Base-by-base conservation (phyloP, 208 protist species). In the Novymonas esmeraldas region DNA sequence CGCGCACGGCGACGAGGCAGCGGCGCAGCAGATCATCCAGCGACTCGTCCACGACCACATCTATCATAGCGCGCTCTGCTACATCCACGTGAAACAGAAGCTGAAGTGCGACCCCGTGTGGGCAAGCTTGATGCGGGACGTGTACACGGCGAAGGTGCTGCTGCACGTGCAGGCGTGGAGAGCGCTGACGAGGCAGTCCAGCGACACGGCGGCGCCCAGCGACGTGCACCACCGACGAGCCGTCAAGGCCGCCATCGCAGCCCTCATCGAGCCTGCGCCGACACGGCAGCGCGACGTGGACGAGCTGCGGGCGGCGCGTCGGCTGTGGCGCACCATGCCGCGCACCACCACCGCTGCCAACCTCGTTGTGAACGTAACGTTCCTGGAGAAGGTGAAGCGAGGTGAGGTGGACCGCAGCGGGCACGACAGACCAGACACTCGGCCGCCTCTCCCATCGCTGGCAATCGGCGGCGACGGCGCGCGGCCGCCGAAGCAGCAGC, bases 121-220 rank as follows among this genome's bases (percentile, higher is more conserved):
- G 76, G 75, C 78, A 26, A 90, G 84, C 50, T 62, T 93, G 22
- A 81, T 87, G 76, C 84, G 87, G 13, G 87, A 90, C 60, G 55
- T 87, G 14, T 83, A 83, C 68, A 75, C 46, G 18, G 48, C 36
- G 3, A 52, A 60, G 48, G 22, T 41, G 29, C 28, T 39, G 49
- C 45, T 46, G 52, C 41, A 50, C 26, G 20, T 64, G 24, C 50
- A 64, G 57, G 61, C 58, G 52, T 64, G 59, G 64, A 42, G 41
- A 57, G 26, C 54, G 24, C 62, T 72, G 49, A 42, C 18, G 38
- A 39, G n/a, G 29, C 51, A 54, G 22, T 11, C 34, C 36, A 46
- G 45, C 29, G 18, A 13, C 29, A 4, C 39, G n/a, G 22, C 56
- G 3, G 56, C 36, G 16, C 33, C 56, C 16, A 13, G 33, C 16